Base-by-base conservation (phyloP, 768 basidiomycete genomes). In the Boletus tomentosulus region DNA sequence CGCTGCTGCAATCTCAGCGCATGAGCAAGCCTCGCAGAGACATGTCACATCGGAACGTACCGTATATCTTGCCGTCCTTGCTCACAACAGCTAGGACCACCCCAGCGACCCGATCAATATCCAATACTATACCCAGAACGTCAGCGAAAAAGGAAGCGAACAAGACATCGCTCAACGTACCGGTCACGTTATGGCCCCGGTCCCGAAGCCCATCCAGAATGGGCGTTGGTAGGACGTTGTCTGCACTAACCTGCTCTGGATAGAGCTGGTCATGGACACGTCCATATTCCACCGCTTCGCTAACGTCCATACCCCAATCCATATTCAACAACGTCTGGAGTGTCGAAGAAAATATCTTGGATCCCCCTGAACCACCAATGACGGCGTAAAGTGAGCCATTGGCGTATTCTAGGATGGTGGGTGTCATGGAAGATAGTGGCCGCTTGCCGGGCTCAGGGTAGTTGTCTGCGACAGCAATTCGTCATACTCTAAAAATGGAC, bases 381-480 rank as follows among this genome's bases (percentile, higher is more conserved):
- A 84, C 82, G 13, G 86, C 71, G 63, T 82, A 84, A 57, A 95
- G 81, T 0, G 85, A 78, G 6, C 90, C 91, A 58, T 93, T 80
- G 0, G 71, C 66, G 57, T 89, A 62, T 63, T 97, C 92, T 10
- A 98, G 67, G 56, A 98, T 92, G 0, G 83, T 82, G 0, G 96
- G 88, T 3, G 77, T 68, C 0, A 79, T 97, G 1, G 94, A 97
- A 0, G 94, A 97, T 24, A 98, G 70, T 0, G 95, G 92, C 3
- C 93, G 86, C 70, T 98, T 98, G 7, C 87, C 83, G 2, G 91
- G 79, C 57, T 83, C 85, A 6, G 95, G 93, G 61, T 90, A 95
- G 68, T 98, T 97, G 71, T 84, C 91, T 92, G 62, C 5, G 13
- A 37, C 39, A 50, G 30, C 12, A 24, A 37, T 53, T 6, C 10